These are phyloP conservation scores for Fraxinus angustifolia DNA, from an alignment of 305 asterid species.

Conservation along the genomic window DNA sequence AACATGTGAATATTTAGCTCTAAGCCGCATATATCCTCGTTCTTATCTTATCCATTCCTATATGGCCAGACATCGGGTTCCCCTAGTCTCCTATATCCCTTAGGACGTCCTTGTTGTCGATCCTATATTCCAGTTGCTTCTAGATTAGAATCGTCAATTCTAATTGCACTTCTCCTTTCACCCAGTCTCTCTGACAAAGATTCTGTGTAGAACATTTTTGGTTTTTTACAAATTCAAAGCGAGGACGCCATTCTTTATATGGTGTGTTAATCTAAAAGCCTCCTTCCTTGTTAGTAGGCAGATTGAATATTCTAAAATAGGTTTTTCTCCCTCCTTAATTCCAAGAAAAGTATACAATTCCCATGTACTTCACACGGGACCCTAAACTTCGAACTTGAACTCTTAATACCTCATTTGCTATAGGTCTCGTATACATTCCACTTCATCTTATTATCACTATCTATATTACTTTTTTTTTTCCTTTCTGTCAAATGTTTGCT, in stretches of 20 bases:
- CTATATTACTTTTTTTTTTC: neutral
- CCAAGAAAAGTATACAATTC: neutral
- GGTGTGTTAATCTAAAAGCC: neutral
- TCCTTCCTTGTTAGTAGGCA: neutral
- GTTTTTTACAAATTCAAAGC: neutral
- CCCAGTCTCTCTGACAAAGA: neutral
- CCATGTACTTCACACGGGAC: neutral
- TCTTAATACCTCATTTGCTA: neutral
- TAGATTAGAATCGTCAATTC: neutral
- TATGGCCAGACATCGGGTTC: neutral
- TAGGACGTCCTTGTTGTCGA: neutral
- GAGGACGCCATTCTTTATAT: neutral
- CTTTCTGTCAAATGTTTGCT: neutral
- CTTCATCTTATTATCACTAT: neutral
- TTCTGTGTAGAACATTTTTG: neutral
- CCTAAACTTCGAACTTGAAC: neutral
- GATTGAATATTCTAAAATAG: neutral
- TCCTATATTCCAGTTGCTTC: neutral
- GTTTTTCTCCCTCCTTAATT: neutral
- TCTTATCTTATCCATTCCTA: neutral
- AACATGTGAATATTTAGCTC: neutral
- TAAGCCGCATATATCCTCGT: neutral
- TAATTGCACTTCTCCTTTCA: neutral
- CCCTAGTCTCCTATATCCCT: neutral
- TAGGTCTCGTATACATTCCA: neutral